A percentile compares a stretch with the other conserved stretches of the same genome.
Conservation (phyloP, 305 asterid species). For the Fraxinus nigra region DNA sequence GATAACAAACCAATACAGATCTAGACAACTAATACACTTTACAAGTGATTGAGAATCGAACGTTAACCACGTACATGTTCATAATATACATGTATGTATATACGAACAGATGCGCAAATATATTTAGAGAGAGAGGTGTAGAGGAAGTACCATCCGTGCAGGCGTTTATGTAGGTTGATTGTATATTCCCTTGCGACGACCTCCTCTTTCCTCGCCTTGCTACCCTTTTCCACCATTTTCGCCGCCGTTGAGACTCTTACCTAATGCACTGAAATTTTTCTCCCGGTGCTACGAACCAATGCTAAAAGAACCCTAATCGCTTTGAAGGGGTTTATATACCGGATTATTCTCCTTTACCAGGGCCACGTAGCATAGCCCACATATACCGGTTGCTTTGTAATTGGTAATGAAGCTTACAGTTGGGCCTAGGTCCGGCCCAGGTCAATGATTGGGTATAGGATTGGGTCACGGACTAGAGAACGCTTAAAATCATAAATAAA, state of each 20-base stretch:
- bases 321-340: too few relatives aligned
- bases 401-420: background rate
- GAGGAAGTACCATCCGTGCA: constrained; percentile 24
- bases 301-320: background rate
- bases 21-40: background rate
- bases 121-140: background rate
- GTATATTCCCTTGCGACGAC: constrained; percentile 26
- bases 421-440: background rate
- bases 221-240: constrained; percentile 22
- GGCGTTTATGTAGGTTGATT: constrained; percentile 25
- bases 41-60: background rate
- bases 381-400: background rate
- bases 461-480: too few relatives aligned
- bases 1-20: background rate
- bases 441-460: too few relatives aligned
- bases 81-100: background rate
- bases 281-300: background rate
- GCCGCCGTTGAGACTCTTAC: background rate
- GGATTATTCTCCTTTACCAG: too few relatives aligned
- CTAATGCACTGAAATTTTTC: background rate
- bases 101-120: background rate
- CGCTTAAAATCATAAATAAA: too few relatives aligned
- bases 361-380: too few relatives aligned
- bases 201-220: constrained; percentile 24
- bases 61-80: background rate